Evolutionary conservation across 2,329 filamentous ascomycete genomes (phyloP), one percentile per base, ranked within the genome.

Genomic region (Diplocarpon rosae): DNA sequence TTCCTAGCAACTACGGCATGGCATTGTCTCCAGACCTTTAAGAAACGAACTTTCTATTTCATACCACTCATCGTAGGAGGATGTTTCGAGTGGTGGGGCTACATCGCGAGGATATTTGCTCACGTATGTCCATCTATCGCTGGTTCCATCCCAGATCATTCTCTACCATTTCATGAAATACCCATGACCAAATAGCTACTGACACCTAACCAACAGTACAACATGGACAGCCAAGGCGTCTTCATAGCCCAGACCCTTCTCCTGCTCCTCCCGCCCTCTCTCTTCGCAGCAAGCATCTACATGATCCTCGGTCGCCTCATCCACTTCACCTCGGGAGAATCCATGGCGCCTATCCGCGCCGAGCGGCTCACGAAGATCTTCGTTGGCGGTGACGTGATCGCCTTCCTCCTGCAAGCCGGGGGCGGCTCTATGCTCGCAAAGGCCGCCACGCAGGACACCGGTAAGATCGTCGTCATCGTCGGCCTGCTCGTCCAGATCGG

Each of bases 401-500:
- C 62, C 6, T 69, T 71, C 52, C 35, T 67, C 5, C 53, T 69
- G 1, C 69, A 71, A 50, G 57, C 57, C 9, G 62, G 55, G 1
- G 67, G 46, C 12, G 61, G 56, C 6, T 59, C 56, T 4, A 48
- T 63, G 11, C 52, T 62, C 49, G 52, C 60, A 0, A 37, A 44
- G 1, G 57, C 60, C 1, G 52, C 52, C 2, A 51, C 35, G 28
- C 59, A 48, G 39, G 49, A 63, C 15, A 46, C 51, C 1, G 67
- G 66, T 13, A 57, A 65, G 37, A 60, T 63, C 9, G 58, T 73
- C 35, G 65, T 73, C 13, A 58, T 73, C 16, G 63, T 53, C 3
- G 71, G 72, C 5, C 59, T 75, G 2, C 55, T 68, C 14, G 52
- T 73, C 8, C 72, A 76, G 49, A 63, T 76, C 10, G 17, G 69